Evolutionary conservation across 2,329 filamentous ascomycete genomes (phyloP), one percentile per base, ranked within the genome.

Genomic region (Ophiostoma perfectum): DNA sequence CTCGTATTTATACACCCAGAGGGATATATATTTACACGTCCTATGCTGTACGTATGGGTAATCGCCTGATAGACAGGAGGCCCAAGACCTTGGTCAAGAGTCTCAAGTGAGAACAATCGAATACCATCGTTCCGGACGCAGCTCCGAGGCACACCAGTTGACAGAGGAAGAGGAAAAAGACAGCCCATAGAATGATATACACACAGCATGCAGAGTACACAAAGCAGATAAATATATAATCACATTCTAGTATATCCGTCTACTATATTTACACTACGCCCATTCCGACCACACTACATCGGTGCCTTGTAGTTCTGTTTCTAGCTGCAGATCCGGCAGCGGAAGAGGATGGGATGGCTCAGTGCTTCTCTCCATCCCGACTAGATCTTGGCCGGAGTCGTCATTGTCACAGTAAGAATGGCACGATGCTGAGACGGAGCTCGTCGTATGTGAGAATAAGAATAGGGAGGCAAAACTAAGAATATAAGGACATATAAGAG

Each of bases 261-360:
- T 47, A 47, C n/a, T 27, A 14, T 27, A 27, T 18, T 18, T 55
- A 18, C 27, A 9, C n/a, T 55, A 27, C 49, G 12, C 1, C 45
- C 18, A 11, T 27, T 1, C 49, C 18, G 49, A 14, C 49, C 11
- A n/a, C 11, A 55, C 6, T 27, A 27, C 27, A 18, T 12, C 55
- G 14, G 42, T 44, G 42, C 42, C 27, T 6, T 60, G 18, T 38
- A 60, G 49, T 55, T 60, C 38, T 14, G 11, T 60, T 3, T 60
- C 27, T 60, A 60, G 55, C 55, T 60, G 55, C 11, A 39, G 55
- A 60, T 60, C 55, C 55, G 27, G 55, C 27, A 60, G 27, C 27
- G 55, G 27, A 27, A 27, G 27, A 27, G 27, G 27, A 27, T 27
- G 27, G 27, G 27, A 27, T 27, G 27, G 27, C 27, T 27, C 27